phyloP scores from a whole-genome alignment of 2,329 filamentous ascomycete genomes.

The Alternaria burnsii region DNA sequence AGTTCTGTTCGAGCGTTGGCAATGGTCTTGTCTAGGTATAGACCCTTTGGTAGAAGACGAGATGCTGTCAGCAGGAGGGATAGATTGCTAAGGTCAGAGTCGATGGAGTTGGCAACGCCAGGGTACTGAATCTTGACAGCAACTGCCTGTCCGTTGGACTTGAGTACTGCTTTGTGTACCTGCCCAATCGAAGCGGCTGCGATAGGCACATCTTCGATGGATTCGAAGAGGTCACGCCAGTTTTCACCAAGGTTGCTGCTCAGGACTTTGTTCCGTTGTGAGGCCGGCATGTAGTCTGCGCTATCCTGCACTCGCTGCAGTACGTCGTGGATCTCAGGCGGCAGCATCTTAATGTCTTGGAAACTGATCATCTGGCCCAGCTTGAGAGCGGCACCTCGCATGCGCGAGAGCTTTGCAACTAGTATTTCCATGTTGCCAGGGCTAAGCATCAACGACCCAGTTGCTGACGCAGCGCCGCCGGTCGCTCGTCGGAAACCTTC shows the following conservation, averaged over 20 bases:
- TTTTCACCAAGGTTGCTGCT: conserved; percentile 77
- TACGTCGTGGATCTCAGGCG: conserved; percentile 84
- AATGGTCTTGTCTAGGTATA: conserved; percentile 97
- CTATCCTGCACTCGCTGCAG: conserved; percentile 94
- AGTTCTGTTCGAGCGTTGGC: conserved; percentile 92
- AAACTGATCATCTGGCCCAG: conserved; percentile 98
- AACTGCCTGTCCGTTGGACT: conserved; percentile 76
- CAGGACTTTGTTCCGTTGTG: conserved; percentile 87
- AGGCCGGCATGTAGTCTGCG: conserved; percentile 97
- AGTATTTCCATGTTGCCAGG: conserved; percentile 91
- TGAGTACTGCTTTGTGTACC: conserved; percentile 85
- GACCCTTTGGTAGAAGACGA: conserved; percentile 84
- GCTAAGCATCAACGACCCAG: conserved; percentile 86
- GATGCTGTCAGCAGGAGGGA: conserved; percentile 90
- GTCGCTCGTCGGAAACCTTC: conserved; percentile 84
- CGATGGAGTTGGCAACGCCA: conserved; percentile 93
- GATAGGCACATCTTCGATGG: conserved; percentile 90
- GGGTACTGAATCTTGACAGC: conserved; percentile 98
- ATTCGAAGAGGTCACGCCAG: conserved; percentile 83
- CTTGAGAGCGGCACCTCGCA: conserved; percentile 97
- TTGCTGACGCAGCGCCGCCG: conserved; percentile 65
- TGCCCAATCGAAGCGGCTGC: conserved; percentile 97
- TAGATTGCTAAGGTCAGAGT: conserved; percentile 94
- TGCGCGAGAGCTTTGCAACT: conserved; percentile 90
- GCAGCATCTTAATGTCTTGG: conserved; percentile 95